A percentile compares a stretch with the other conserved stretches of the same genome.
Evolutionary conservation across 805 yeast genomes (phyloP).

Genomic region (Candida awuae): DNA sequence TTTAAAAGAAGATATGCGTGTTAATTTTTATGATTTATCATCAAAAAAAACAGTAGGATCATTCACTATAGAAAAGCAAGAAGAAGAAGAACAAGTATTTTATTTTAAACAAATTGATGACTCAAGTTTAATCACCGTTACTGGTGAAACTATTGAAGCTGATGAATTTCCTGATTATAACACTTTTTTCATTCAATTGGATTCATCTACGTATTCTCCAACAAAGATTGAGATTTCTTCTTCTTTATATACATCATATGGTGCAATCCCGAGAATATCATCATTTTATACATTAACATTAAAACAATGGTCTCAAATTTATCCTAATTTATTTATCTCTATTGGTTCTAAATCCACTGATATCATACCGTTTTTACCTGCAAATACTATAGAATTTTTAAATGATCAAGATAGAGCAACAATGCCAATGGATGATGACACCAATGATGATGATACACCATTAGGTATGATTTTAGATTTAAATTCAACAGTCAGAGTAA

Average conservation of each 20-base stretch:
- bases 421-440: conserved; percentile 59
- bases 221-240: conserved; percentile 9
- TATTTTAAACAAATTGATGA: conserved; percentile 6
- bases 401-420: conserved; percentile 70
- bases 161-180: not conserved
- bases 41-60: conserved; percentile 1
- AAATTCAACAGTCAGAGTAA: conserved; percentile 34
- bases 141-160: conserved; percentile 3
- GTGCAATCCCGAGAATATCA: conserved; percentile 39
- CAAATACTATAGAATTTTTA: conserved; percentile 36
- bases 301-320: conserved; percentile 32
- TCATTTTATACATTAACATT: conserved; percentile 37
- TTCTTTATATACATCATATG: conserved; percentile 33
- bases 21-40: conserved; percentile 1
- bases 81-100: conserved; percentile 4
- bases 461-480: conserved; percentile 64
- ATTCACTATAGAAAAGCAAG: conserved; percentile 7
- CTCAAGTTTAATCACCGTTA: not conserved
- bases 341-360: conserved; percentile 64
- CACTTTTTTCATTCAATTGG: conserved; percentile 7
- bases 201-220: not conserved
- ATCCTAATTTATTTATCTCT: conserved; percentile 34
- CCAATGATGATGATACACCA: conserved; percentile 62
- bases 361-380: conserved; percentile 37
- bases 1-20: not conserved